Evolutionary conservation across 2,329 filamentous ascomycete genomes (phyloP).

Genomic region (Ophiostoma australiae): DNA sequence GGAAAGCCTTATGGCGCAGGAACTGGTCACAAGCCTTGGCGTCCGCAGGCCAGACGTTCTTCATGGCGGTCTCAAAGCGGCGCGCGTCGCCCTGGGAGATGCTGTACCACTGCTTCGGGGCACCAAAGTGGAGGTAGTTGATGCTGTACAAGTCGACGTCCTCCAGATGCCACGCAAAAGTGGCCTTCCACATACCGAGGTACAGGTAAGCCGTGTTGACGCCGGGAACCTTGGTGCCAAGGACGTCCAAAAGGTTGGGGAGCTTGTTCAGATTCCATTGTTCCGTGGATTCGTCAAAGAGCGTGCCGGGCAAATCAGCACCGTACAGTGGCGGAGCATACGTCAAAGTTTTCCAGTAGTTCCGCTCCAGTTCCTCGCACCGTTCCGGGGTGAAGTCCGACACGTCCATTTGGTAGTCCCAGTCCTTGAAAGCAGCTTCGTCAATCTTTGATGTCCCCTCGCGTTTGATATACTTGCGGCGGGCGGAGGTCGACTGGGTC

Average conservation of each 20-base stretch:
- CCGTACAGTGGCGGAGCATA: constrained; percentile 94
- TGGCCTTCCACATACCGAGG: constrained; percentile 99
- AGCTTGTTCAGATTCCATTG: constrained; percentile 94
- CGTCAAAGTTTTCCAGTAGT: constrained; percentile 95
- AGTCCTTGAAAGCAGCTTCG: constrained; percentile 83
- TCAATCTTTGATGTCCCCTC: constrained; percentile 77
- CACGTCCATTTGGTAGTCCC: constrained; percentile 82
- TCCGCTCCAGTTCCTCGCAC: constrained; percentile 88
- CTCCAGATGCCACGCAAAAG: constrained; percentile 97
- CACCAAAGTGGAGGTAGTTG: constrained; percentile 98
- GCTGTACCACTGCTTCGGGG: constrained; percentile 99
- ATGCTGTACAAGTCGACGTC: constrained; percentile 99
- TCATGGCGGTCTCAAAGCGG: constrained; percentile 92
- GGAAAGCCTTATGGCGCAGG: constrained; percentile 91
- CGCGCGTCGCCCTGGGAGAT: constrained; percentile 94
- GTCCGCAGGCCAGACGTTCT: constrained; percentile 87
- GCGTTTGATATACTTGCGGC: constrained; percentile 77
- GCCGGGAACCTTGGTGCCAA: constrained; percentile 92
- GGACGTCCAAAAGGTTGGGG: constrained; percentile 85
- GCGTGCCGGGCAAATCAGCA: constrained; percentile 89
- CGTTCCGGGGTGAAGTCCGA: constrained; percentile 87
- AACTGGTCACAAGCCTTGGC: constrained; percentile 96
- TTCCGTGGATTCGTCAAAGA: constrained; percentile 81
- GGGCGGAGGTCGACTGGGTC: constrained; percentile 74
- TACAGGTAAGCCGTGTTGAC: constrained; percentile 98